Evolutionary conservation across 108 stramenopile genomes (phyloP), one percentile per base, ranked within the genome.

Genomic region (Schizochytrium sp.): DNA sequence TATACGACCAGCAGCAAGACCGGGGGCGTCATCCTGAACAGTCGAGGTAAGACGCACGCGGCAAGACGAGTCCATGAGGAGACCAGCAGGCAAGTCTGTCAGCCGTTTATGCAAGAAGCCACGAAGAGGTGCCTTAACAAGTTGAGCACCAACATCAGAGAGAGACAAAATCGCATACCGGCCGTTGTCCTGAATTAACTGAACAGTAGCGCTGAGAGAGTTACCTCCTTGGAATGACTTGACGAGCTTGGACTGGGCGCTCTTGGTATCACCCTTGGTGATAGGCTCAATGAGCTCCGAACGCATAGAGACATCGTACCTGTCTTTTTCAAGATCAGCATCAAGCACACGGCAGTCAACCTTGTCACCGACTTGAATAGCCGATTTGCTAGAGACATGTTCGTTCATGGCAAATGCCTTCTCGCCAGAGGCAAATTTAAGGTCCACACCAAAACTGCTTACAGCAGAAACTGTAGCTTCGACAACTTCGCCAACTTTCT

Each of bases 31-130:
- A 44, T 69, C 64, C 3, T 69, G 64, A 7, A 69, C 42, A 38
- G 64, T 69, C 42, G 42, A 44, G 42, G 64, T 44, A 0, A 69
- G 64, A 7, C 15, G 64, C 64, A 15, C 44, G 42, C 44, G 42
- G 64, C 64, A 69, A 38, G 64, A 44, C 64, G 64, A 69, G 64
- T 69, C 64, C 64, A 69, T 69, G 64, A 69, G 64, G 1, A 69
- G 28, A 44, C 64, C 64, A 7, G 7, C 19, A 44, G 64, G 64
- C 7, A 69, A 44, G 64, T 69, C 64, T 1, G 64, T 44, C 42
- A 69, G 64, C 64, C 64, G 64, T 44, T 15, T 69, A 44, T 38
- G 12, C 19, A 38, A 13, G 19, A 69, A 2, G 64, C 64, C 64
- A 7, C 28, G 64, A 38, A 69, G 64, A 38, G 64, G 64, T 15